Conservation (phyloP, 192 early-diverging fungal species). For the Polychytrium aggregatum region DNA sequence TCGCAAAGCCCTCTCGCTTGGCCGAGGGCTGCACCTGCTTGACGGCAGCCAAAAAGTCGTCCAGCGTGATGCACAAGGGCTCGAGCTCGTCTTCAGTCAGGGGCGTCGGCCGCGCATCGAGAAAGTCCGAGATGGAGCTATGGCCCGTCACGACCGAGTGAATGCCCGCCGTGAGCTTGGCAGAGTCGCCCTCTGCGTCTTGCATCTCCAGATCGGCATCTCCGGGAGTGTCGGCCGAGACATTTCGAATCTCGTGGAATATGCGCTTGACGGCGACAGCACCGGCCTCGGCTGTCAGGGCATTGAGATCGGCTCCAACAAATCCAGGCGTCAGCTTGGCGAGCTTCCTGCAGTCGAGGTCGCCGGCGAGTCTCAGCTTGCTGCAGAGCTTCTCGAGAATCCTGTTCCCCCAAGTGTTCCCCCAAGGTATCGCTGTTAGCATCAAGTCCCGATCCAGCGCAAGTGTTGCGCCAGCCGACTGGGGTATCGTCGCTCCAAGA, state of each 20-base stretch:
- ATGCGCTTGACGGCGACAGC: conserved; percentile 83
- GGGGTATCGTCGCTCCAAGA: neutral
- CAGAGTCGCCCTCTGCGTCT: conserved; percentile 8
- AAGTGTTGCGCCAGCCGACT: neutral
- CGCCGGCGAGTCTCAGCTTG: conserved; percentile 67
- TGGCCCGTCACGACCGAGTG: conserved; percentile 2
- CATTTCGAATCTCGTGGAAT: conserved; percentile 16
- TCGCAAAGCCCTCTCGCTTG: conserved; percentile 98
- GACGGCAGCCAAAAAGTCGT: conserved; percentile 78
- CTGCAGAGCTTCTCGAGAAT: conserved; percentile 68
- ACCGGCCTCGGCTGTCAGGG: conserved; percentile 80
- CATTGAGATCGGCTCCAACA: conserved; percentile 94
- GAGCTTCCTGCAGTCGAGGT: conserved; percentile 69
- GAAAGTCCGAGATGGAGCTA: conserved; percentile 59
- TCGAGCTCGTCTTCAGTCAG: conserved; percentile 73
- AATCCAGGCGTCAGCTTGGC: conserved; percentile 93
- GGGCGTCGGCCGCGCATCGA: conserved; percentile 57
- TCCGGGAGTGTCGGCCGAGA: neutral
- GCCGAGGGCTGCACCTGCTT: conserved; percentile 90
- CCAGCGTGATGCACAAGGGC: conserved; percentile 65
- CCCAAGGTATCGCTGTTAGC: no score
- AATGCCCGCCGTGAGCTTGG: conserved; percentile 5
- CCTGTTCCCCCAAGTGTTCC: conserved; percentile 19
- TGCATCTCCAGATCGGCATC: conserved; percentile 17
- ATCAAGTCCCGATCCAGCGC: neutral